These are phyloP conservation scores for Irineochytrium annulatum DNA, from an alignment of 192 early-diverging fungal genomes.

Conservation along the genomic window DNA sequence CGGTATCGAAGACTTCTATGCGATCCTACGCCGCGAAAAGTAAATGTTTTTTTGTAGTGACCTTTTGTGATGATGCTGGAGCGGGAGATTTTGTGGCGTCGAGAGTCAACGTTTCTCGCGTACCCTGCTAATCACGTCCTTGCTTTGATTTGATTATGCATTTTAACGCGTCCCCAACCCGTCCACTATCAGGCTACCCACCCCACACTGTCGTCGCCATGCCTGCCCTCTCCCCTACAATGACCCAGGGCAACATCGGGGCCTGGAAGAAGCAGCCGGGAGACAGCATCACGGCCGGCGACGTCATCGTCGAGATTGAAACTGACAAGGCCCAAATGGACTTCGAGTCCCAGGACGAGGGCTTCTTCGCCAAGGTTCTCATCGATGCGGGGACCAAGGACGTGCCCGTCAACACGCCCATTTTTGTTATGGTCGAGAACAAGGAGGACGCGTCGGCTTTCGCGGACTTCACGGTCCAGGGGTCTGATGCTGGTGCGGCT, in stretches of 20 bases:
- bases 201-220: conserved; percentile 82
- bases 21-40: too few species aligned
- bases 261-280: conserved; percentile 93
- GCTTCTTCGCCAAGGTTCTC: conserved; percentile 91
- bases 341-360: conserved; percentile 98
- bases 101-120: too few species aligned
- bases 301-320: conserved; percentile 93
- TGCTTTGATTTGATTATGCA: too few species aligned
- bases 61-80: too few species aligned
- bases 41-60: too few species aligned
- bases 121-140: too few species aligned
- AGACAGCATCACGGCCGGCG: conserved; percentile 82
- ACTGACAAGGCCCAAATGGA: conserved; percentile 99
- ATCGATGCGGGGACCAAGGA: conserved; percentile 77
- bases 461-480: conserved; percentile 63
- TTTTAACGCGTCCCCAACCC: too few species aligned
- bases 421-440: conserved; percentile 88
- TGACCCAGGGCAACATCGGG: conserved; percentile 93
- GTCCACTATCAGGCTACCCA: conserved; percentile 55
- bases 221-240: conserved; percentile 98
- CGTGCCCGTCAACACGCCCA: conserved; percentile 76
- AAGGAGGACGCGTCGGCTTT: conserved; percentile 83
- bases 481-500: conserved; percentile 10
- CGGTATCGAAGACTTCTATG: too few species aligned
- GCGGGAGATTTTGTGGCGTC: too few species aligned